Base-by-base conservation (phyloP, 768 basidiomycete species). In the Tricholoma sp. region DNA sequence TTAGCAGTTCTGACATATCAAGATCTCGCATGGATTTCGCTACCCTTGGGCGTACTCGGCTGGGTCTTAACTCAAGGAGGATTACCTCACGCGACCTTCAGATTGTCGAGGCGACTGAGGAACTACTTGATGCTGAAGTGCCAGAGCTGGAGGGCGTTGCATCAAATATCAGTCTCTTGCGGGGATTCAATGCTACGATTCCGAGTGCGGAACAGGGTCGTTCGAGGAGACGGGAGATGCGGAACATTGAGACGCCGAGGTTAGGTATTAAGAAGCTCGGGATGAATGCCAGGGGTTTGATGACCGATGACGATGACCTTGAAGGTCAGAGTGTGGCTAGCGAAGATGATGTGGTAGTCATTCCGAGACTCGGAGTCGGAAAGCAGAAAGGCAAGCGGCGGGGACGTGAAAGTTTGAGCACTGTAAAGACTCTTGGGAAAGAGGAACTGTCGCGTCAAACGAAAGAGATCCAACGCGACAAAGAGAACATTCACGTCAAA, bases 121-220 rank as follows among this genome's bases (percentile, higher is more conserved):
- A 91, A 66, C 73, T 94, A 9, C 80, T 94, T 36, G 73, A 76
- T 13, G 78, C 76, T 4, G 84, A 88, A 32, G 80, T 94, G 1
- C 91, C 91, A 2, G 89, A 91, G 61, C 81, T 82, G 13, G 82
- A 83, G 12, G 87, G 84, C 37, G 77, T 87, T 31, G 86, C 87
- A 4, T 78, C 80, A 13, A 81, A 84, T 63, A 85, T 94, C 51
- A 91, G 90, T 63, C 77, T 98, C 33, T 74, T 97, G 41, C 84
- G 88, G 45, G 96, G 96, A 0, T 98, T 98, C 71, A 89, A 91
- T 65, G 96, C 96, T 15, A 98, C 96, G 2, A 89, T 97, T 42
- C 96, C 96, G 11, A 90, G 89, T 66, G 83, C 94, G 37, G 89
- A 93, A 62, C 81, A 85, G 66, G 80, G 91, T 53, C 86, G 89